Evolutionary conservation across 1,139 yeast genomes (phyloP).

Genomic region (Lodderomyces margitis): DNA sequence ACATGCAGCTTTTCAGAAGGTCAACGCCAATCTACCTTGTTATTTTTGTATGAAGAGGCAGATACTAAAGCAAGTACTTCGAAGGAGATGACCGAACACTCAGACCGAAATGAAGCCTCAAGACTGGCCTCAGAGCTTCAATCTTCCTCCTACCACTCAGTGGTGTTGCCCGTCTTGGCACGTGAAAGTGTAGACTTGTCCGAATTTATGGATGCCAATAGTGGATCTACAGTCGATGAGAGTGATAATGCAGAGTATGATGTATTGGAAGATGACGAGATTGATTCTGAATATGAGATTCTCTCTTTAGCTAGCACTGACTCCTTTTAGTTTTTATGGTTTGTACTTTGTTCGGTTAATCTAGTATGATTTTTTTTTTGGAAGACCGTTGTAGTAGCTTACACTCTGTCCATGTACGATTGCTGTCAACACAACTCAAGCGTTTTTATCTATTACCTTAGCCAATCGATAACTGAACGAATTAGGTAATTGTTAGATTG

Average conservation of each 20-base stretch:
- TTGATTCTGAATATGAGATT: conserved; percentile 40
- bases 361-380: neutral
- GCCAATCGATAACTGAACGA: no score
- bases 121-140: neutral
- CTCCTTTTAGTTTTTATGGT: neutral
- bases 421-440: no score
- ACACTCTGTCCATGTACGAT: no score
- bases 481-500: no score
- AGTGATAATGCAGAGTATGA: conserved; percentile 26
- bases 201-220: conserved; percentile 24
- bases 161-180: conserved; percentile 37
- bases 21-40: conserved; percentile 21
- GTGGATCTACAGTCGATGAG: neutral
- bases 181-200: conserved; percentile 25
- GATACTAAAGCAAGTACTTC: neutral
- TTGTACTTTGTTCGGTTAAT: neutral
- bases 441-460: no score
- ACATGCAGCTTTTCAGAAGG: conserved; percentile 26
- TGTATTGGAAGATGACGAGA: conserved; percentile 30
- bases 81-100: neutral
- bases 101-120: neutral
- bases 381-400: neutral
- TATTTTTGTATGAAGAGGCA: conserved; percentile 4
- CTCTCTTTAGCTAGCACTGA: conserved; percentile 31
- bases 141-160: conserved; percentile 27